These are phyloP conservation scores for Rhodotorula kratochvilovae DNA, from an alignment of 768 basidiomycete genomes.

Conservation along the genomic window DNA sequence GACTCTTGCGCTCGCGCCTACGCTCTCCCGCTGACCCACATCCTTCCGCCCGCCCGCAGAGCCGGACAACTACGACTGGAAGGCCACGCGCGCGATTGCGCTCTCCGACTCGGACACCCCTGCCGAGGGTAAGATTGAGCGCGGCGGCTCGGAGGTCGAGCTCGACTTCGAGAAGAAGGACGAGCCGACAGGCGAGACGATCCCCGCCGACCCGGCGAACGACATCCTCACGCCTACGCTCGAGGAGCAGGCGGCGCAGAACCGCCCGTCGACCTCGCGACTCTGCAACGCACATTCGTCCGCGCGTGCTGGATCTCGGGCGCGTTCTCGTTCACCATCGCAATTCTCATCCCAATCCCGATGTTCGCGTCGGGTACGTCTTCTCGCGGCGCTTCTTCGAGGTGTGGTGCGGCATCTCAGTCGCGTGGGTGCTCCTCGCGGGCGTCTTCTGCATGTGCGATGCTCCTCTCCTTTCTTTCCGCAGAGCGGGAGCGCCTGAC, in stretches of 20 bases:
- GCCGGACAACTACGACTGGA: slow-evolving; percentile 78
- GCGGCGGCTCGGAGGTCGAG: slow-evolving; percentile 42
- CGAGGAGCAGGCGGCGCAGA: neutral
- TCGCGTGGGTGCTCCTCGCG: slow-evolving; percentile 25
- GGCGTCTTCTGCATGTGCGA: slow-evolving; percentile 18
- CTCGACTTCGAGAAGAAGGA: slow-evolving; percentile 22
- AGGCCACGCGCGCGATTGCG: slow-evolving; percentile 70
- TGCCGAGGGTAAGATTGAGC: slow-evolving; percentile 30
- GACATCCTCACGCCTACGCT: neutral
- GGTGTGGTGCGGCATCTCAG: slow-evolving; percentile 60
- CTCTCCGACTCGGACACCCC: slow-evolving; percentile 36
- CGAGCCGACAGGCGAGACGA: neutral
- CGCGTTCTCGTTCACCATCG: slow-evolving; percentile 41
- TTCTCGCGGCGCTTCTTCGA: slow-evolving; percentile 63
- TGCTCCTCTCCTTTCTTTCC: slow-evolving; percentile 32
- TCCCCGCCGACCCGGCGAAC: neutral
- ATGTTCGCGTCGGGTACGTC: slow-evolving; percentile 69
- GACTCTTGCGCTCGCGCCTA: no score
- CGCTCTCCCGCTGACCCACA: neutral
- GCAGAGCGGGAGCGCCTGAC: slow-evolving; percentile 47
- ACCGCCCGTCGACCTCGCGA: slow-evolving; percentile 10
- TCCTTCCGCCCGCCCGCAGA: slow-evolving; percentile 47
- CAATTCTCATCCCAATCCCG: slow-evolving; percentile 4
- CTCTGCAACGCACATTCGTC: slow-evolving; percentile 19
- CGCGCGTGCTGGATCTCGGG: slow-evolving; percentile 21